A percentile compares a stretch with the other conserved stretches of the same genome.
Evolutionary conservation across 2,329 filamentous ascomycete species (phyloP).

Genomic region (Fusarium fujikuroi): DNA sequence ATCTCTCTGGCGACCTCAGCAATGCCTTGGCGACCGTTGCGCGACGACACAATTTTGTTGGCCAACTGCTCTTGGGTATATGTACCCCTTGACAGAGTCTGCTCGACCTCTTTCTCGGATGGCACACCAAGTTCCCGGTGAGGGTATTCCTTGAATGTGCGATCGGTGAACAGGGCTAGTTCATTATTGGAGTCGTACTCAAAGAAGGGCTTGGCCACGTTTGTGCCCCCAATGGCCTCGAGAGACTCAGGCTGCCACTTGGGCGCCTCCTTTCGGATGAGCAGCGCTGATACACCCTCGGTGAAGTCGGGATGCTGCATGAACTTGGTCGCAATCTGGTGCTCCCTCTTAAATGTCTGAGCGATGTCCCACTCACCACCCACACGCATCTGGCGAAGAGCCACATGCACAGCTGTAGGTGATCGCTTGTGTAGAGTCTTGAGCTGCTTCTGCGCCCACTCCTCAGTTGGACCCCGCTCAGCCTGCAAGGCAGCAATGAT

Average conservation of each 20-base stretch:
- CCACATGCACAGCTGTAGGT: constrained; percentile 86
- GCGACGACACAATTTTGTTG: constrained; percentile 68
- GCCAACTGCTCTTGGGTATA: constrained; percentile 68
- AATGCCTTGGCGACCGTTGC: constrained; percentile 75
- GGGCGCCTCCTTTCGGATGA: constrained; percentile 77
- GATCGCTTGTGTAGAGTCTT: constrained; percentile 80
- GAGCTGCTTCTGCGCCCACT: constrained; percentile 84
- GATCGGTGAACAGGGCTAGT: constrained; percentile 70
- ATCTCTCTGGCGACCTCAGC: constrained; percentile 76
- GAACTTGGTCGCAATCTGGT: constrained; percentile 85
- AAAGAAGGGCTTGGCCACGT: constrained; percentile 77
- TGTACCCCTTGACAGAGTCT: constrained; percentile 53
- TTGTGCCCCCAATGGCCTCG: constrained; percentile 68
- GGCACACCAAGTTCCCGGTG: constrained; percentile 77
- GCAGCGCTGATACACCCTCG: constrained; percentile 85
- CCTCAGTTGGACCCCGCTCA: constrained; percentile 61
- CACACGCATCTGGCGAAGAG: constrained; percentile 83
- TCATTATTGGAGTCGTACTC: constrained; percentile 54
- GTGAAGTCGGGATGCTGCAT: constrained; percentile 93
- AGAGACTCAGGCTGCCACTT: constrained; percentile 81
- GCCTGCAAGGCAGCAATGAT: constrained; percentile 76
- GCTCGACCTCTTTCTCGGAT: constrained; percentile 69
- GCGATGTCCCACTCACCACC: constrained; percentile 81
- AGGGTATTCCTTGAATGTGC: constrained; percentile 79
- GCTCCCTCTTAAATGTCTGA: constrained; percentile 86